Percentiles rank a stretch among this genome's conserved stretches.
Conservation (phyloP, 345 rosid genomes). For the Camelina hispida region DNA sequence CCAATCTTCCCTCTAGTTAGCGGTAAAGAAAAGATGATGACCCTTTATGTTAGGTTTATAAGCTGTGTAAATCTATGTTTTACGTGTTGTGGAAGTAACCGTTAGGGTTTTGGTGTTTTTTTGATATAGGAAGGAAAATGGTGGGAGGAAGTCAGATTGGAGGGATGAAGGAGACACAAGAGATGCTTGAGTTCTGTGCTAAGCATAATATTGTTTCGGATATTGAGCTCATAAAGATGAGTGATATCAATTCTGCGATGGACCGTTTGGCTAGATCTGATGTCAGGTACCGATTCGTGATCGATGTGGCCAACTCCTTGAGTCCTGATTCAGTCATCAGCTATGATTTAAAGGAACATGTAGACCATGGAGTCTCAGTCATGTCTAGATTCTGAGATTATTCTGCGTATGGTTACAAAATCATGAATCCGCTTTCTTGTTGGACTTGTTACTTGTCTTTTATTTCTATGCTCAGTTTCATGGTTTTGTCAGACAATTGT, state of each 20-base stretch:
- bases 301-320: slow-evolving; percentile 57
- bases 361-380: not conserved
- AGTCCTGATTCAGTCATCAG: not conserved
- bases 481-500: not conserved
- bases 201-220: slow-evolving; percentile 55
- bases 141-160: slow-evolving; percentile 55
- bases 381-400: not conserved
- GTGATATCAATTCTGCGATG: slow-evolving; percentile 59
- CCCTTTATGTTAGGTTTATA: too few species aligned
- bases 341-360: not conserved
- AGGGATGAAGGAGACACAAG: slow-evolving; percentile 62
- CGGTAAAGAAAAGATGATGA: slow-evolving; percentile 48
- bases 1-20: slow-evolving; percentile 68
- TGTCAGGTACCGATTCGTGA: slow-evolving; percentile 64
- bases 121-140: slow-evolving; percentile 53
- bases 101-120: not conserved
- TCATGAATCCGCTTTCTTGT: not conserved
- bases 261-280: slow-evolving; percentile 54
- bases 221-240: slow-evolving; percentile 54
- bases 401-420: not conserved
- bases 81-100: slow-evolving; percentile 7
- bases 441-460: not conserved
- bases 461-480: not conserved
- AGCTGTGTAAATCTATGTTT: not conserved
- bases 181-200: slow-evolving; percentile 64